phyloP scores from a whole-genome alignment of 2,329 filamentous ascomycete genomes.

The Rhynchosporium agropyri region DNA sequence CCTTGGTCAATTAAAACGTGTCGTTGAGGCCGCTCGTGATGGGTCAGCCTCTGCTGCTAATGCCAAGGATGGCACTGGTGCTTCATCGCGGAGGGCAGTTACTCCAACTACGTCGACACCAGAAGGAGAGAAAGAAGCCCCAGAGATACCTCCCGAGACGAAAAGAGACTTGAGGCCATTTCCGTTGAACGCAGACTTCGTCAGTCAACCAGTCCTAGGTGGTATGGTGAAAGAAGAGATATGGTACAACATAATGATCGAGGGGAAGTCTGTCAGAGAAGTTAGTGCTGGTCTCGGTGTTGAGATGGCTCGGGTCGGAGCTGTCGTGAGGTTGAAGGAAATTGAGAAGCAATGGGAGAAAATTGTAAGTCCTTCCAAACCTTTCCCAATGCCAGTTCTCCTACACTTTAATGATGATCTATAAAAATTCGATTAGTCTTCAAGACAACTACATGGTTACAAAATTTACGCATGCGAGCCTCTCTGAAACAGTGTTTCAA shows the following conservation, averaged over 20 bases:
- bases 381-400: constrained; percentile 32
- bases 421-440: constrained; percentile 98
- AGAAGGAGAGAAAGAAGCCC: constrained; percentile 16
- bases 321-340: constrained; percentile 69
- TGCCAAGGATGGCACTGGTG: background rate
- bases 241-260: constrained; percentile 57
- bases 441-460: constrained; percentile 95
- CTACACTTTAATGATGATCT: constrained; percentile 62
- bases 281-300: constrained; percentile 66
- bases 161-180: constrained; percentile 52
- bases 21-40: constrained; percentile 20
- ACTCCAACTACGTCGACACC: background rate
- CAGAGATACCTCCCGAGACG: constrained; percentile 32
- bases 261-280: constrained; percentile 60
- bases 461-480: constrained; percentile 72
- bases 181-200: constrained; percentile 62
- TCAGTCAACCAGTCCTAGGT: constrained; percentile 64
- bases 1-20: constrained; percentile 38
- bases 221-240: constrained; percentile 67
- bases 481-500: constrained; percentile 60
- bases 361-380: constrained; percentile 56
- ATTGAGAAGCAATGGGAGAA: constrained; percentile 67
- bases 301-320: constrained; percentile 70
- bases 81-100: constrained; percentile 11
- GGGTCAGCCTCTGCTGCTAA: constrained; percentile 10